A percentile compares a stretch with the other conserved stretches of the same genome.
Conservation (phyloP, 2,329 filamentous ascomycete species). For the Fusarium metavorans region DNA sequence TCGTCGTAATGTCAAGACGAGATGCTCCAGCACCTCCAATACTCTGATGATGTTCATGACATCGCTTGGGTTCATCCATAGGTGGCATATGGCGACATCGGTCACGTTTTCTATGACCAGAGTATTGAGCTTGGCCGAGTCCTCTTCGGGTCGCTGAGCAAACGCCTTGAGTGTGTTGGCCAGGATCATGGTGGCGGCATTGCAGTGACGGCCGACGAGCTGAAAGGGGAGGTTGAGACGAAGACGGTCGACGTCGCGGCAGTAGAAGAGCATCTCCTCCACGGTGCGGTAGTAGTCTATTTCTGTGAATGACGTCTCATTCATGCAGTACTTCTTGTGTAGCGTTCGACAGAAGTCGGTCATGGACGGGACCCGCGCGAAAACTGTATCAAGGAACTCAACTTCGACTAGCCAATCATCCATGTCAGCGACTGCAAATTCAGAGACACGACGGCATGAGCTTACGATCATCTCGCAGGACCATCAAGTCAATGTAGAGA, state of each 20-base stretch:
- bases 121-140: constrained; percentile 56
- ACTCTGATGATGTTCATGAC: constrained; percentile 60
- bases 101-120: constrained; percentile 64
- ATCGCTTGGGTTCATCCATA: constrained; percentile 65
- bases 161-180: constrained; percentile 65
- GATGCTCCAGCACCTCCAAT: constrained; percentile 56
- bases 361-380: constrained; percentile 60
- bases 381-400: constrained; percentile 59
- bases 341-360: constrained; percentile 57
- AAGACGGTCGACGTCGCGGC: constrained; percentile 59
- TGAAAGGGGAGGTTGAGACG: constrained; percentile 65
- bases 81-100: constrained; percentile 59
- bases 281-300: constrained; percentile 58
- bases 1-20: constrained; percentile 61
- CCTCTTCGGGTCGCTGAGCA: constrained; percentile 58
- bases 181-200: constrained; percentile 63
- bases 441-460: background rate
- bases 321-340: constrained; percentile 61
- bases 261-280: constrained; percentile 57
- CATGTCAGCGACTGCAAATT: constrained; percentile 22
- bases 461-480: constrained; percentile 64
- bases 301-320: constrained; percentile 62
- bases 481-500: constrained; percentile 65
- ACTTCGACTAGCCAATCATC: constrained; percentile 58
- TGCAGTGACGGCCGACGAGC: constrained; percentile 59